phyloP scores from a whole-genome alignment of 1,284 basidiomycete species.

The Tylopilus sp. region DNA sequence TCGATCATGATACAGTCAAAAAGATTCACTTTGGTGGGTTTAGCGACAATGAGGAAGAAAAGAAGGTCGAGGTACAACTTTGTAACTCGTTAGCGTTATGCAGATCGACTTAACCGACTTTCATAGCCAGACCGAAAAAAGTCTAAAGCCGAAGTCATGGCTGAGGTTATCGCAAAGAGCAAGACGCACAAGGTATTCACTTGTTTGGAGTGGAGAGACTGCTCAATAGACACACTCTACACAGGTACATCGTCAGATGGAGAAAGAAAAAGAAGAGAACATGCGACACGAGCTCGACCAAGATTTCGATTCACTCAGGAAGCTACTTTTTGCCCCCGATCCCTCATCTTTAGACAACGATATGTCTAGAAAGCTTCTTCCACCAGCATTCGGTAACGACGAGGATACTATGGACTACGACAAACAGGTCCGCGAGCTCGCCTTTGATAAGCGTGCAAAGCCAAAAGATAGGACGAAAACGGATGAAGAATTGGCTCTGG shows the following conservation, averaged over 20 bases:
- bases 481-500: constrained; percentile 88
- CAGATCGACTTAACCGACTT: constrained; percentile 5
- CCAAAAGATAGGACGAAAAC: constrained; percentile 97
- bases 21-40: constrained; percentile 86
- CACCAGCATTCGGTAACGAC: constrained; percentile 7
- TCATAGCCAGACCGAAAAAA: constrained; percentile 75
- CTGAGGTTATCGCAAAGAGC: constrained; percentile 96
- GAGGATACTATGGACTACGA: constrained; percentile 68
- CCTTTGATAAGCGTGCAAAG: constrained; percentile 90
- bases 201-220: background rate
- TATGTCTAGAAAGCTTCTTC: constrained; percentile 15
- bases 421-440: constrained; percentile 87
- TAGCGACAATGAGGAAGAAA: constrained; percentile 64
- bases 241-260: constrained; percentile 82
- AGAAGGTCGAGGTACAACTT: constrained; percentile 47
- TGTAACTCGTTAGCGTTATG: background rate
- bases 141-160: constrained; percentile 96
- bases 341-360: constrained; percentile 44
- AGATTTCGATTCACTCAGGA: constrained; percentile 81
- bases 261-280: constrained; percentile 83
- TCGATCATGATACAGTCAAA: constrained; percentile 63
- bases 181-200: constrained; percentile 82
- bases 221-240: constrained; percentile 3
- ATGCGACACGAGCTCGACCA: constrained; percentile 87
- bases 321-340: constrained; percentile 64